A percentile compares a stretch with the other conserved stretches of the same genome.
These are phyloP conservation scores for Elongisporangium prolatum DNA, from an alignment of 352 stramenopile genomes.

Conservation along the genomic window DNA sequence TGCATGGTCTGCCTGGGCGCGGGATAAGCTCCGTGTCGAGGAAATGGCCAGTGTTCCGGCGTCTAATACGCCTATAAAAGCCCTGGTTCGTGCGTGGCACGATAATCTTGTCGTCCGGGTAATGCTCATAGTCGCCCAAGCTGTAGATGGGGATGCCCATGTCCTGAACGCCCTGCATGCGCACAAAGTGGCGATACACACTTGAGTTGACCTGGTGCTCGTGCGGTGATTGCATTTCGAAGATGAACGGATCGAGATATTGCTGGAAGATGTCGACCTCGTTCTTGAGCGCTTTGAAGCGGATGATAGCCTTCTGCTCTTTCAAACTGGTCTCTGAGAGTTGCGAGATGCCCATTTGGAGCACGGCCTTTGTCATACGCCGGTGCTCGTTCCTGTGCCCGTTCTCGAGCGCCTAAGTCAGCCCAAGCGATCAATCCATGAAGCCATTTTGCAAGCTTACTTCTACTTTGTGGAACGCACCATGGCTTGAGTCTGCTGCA, in stretches of 20 bases:
- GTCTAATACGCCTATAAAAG: slow-evolving; percentile 45
- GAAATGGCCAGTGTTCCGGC: slow-evolving; percentile 51
- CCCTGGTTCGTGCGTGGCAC: slow-evolving; percentile 33
- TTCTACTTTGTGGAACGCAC: slow-evolving; percentile 7
- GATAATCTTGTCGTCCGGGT: slow-evolving; percentile 49
- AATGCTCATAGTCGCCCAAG: slow-evolving; percentile 38
- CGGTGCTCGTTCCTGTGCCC: slow-evolving; percentile 23
- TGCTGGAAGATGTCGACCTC: slow-evolving; percentile 82
- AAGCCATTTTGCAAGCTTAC: neutral
- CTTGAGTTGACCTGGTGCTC: slow-evolving; percentile 61
- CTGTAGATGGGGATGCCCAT: slow-evolving; percentile 78
- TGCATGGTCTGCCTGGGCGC: slow-evolving; percentile 8
- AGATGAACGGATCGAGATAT: slow-evolving; percentile 61
- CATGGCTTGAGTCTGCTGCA: slow-evolving; percentile 44
- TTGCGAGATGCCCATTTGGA: slow-evolving; percentile 52
- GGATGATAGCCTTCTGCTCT: slow-evolving; percentile 50
- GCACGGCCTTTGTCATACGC: slow-evolving; percentile 30
- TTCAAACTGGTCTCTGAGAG: slow-evolving; percentile 48
- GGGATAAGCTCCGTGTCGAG: slow-evolving; percentile 60
- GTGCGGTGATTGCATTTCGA: slow-evolving; percentile 40
- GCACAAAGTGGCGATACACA: slow-evolving; percentile 68
- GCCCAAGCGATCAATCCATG: slow-evolving; percentile 1
- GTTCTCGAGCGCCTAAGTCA: slow-evolving; percentile 19
- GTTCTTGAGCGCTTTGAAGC: slow-evolving; percentile 67
- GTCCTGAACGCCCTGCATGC: slow-evolving; percentile 60